Conservation (phyloP, 306 rosid genomes). For the Vigna nakashimae region DNA sequence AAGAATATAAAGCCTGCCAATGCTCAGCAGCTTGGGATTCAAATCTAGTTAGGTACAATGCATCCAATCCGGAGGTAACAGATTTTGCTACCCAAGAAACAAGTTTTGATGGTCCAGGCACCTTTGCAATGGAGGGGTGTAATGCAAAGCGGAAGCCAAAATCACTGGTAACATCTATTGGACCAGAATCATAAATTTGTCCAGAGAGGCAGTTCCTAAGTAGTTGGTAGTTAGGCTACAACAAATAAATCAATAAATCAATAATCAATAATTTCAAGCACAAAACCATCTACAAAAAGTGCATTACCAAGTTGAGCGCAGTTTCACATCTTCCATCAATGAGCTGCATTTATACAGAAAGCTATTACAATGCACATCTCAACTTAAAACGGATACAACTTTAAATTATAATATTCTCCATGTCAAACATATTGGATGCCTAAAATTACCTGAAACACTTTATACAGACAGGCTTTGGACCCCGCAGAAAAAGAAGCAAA, state of each 20-base stretch:
- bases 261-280: slow-evolving; percentile 29
- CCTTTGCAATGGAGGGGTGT: slow-evolving; percentile 70
- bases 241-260: slow-evolving; percentile 37
- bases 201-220: slow-evolving; percentile 83
- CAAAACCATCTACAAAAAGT: slow-evolving; percentile 27
- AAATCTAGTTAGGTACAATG: slow-evolving; percentile 84
- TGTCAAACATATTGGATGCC: slow-evolving; percentile 26
- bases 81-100: slow-evolving; percentile 91
- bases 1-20: slow-evolving; percentile 87
- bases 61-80: slow-evolving; percentile 87
- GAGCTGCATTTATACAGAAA: slow-evolving; percentile 65
- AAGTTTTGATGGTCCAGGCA: slow-evolving; percentile 83
- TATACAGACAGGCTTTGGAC: slow-evolving; percentile 88
- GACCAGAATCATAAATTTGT: slow-evolving; percentile 89
- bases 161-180: slow-evolving; percentile 90
- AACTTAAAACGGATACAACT: slow-evolving; percentile 33
- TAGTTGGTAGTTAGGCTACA: slow-evolving; percentile 70
- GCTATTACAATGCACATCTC: slow-evolving; percentile 33
- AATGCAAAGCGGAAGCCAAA: slow-evolving; percentile 83
- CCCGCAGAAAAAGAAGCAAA: slow-evolving; percentile 88
- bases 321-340: slow-evolving; percentile 79
- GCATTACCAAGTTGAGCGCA: slow-evolving; percentile 70
- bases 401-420: slow-evolving; percentile 31
- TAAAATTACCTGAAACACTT: slow-evolving; percentile 75
- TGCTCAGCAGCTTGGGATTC: slow-evolving; percentile 83